phyloP scores from a whole-genome alignment of 495 filamentous ascomycete species.

The Delitschia confertaspora region DNA sequence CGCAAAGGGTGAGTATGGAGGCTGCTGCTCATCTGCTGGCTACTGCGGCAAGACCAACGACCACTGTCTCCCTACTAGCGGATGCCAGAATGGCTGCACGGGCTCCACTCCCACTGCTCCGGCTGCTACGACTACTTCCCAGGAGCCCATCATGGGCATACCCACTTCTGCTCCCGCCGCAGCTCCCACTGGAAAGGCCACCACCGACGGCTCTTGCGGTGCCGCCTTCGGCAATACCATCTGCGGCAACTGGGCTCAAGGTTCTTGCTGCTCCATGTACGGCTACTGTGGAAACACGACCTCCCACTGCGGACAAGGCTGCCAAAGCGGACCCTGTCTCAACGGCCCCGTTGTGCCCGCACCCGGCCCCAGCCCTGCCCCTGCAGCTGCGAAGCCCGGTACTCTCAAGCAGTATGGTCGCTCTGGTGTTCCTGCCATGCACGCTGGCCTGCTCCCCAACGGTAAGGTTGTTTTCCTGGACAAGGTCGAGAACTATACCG shows the following conservation, averaged over 20 bases:
- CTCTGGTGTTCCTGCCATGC: constrained; percentile 56
- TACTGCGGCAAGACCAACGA: constrained; percentile 34
- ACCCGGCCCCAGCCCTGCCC: constrained; percentile 31
- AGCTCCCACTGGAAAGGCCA: constrained; percentile 14
- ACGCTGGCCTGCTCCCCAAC: constrained; percentile 52
- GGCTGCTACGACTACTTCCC: constrained; percentile 26
- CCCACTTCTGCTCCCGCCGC: constrained; percentile 24
- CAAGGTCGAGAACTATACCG: constrained; percentile 55
- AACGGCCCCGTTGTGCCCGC: constrained; percentile 26
- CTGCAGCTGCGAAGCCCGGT: constrained; percentile 36
- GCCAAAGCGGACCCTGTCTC: constrained; percentile 39
- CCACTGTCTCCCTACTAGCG: constrained; percentile 25
- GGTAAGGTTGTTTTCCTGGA: constrained; percentile 54
- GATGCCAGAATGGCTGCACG: constrained; percentile 36
- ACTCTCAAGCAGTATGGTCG: constrained; percentile 43
- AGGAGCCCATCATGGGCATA: constrained; percentile 35
- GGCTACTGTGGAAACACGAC: constrained; percentile 37
- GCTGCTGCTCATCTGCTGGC: constrained; percentile 33
- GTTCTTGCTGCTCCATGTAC: constrained; percentile 45
- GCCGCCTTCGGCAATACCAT: constrained; percentile 37
- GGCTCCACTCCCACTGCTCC: constrained; percentile 3
- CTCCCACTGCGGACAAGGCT: constrained; percentile 41
- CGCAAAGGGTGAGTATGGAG: constrained; percentile 28
- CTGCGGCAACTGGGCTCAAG: constrained; percentile 43
- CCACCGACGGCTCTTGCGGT: constrained; percentile 43